These are phyloP conservation scores for Stropharia rugosoannulata DNA, from an alignment of 768 basidiomycete species.

Conservation along the genomic window DNA sequence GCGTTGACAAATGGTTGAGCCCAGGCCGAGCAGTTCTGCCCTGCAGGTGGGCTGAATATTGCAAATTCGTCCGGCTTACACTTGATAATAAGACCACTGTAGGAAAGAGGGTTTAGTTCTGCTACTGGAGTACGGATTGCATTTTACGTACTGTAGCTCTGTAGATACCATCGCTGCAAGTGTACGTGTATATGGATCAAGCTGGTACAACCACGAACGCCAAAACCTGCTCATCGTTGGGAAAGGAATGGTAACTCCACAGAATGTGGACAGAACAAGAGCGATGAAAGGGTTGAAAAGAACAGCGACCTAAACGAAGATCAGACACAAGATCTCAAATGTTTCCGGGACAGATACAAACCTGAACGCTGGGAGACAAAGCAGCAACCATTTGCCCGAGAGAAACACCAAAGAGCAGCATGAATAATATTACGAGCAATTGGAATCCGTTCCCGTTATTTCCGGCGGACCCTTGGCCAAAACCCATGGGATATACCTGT, in stretches of 20 bases:
- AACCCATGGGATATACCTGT: conserved; percentile 63
- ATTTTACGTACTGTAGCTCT: conserved; percentile 58
- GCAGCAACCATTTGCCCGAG: conserved; percentile 76
- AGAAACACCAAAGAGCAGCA: conserved; percentile 65
- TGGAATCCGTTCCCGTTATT: conserved; percentile 69
- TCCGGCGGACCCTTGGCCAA: conserved; percentile 62
- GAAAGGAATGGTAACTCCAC: conserved; percentile 78
- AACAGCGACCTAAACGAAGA: conserved; percentile 56
- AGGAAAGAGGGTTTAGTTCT: conserved; percentile 10
- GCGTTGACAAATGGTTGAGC: conserved; percentile 59
- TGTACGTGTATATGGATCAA: conserved; percentile 69
- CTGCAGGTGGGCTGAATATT: conserved; percentile 68
- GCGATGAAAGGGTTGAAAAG: conserved; percentile 78
- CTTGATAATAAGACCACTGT: conserved; percentile 57
- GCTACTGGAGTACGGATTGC: neutral
- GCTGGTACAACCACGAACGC: conserved; percentile 76
- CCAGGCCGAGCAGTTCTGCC: conserved; percentile 74
- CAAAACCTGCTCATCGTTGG: conserved; percentile 65
- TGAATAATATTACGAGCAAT: conserved; percentile 66
- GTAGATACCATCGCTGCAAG: conserved; percentile 75
- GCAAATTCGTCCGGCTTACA: conserved; percentile 73
- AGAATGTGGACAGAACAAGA: conserved; percentile 68
- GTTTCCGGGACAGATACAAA: conserved; percentile 23
- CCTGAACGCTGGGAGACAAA: conserved; percentile 71
- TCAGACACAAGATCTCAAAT: neutral